A percentile compares a stretch with the other conserved stretches of the same genome.
Conservation (phyloP, 2,329 filamentous ascomycete genomes). For the Microcyclosporella mali region DNA sequence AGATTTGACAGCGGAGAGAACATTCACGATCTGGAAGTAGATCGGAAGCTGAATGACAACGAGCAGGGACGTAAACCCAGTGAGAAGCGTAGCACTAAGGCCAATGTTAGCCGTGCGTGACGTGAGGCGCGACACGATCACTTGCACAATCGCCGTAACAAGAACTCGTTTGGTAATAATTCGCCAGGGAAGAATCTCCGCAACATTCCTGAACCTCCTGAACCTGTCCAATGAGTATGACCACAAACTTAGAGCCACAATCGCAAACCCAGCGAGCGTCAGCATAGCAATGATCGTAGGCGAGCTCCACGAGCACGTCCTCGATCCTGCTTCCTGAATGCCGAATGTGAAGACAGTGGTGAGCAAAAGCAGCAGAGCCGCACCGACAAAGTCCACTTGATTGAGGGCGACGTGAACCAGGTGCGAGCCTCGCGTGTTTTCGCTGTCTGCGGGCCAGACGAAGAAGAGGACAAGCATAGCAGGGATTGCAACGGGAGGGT, state of each 20-base stretch:
- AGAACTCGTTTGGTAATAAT: too few relatives aligned
- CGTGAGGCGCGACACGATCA: not conserved
- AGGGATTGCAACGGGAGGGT: conserved; percentile 47
- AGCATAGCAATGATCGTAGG: not conserved
- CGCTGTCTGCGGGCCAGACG: conserved; percentile 41
- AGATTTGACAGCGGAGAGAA: conserved; percentile 14
- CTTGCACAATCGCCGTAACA: too few relatives aligned
- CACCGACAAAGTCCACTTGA: conserved; percentile 1
- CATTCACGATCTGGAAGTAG: conserved; percentile 21
- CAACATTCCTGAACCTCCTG: not conserved
- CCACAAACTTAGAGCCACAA: conserved; percentile 1
- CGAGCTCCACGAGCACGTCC: not conserved
- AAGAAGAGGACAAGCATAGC: conserved; percentile 45
- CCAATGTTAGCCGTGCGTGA: not conserved
- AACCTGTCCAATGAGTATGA: not conserved
- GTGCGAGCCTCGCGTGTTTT: not conserved
- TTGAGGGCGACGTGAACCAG: not conserved
- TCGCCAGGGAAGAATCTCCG: not conserved
- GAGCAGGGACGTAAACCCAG: conserved; percentile 19
- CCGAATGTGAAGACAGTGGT: conserved; percentile 1
- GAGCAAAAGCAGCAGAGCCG: not conserved
- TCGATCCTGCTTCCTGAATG: conserved; percentile 1
- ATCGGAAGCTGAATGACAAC: conserved; percentile 20
- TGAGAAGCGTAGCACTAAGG: conserved; percentile 4
- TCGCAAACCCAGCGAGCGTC: not conserved